phyloP scores from a whole-genome alignment of 2,329 filamentous ascomycete genomes.

The Aaosphaeria pasadenensis region DNA sequence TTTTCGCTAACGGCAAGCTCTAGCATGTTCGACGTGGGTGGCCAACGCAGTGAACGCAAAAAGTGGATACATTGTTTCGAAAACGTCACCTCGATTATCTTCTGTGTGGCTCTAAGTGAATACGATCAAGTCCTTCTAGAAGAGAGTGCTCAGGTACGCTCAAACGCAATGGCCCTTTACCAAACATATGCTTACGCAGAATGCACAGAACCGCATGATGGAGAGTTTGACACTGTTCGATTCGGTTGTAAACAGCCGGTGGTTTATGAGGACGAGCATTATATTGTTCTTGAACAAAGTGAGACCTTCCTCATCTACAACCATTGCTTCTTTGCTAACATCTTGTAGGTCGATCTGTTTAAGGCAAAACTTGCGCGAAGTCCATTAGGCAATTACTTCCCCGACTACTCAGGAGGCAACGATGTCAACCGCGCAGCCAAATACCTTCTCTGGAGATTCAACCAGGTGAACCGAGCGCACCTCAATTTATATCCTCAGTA shows the following conservation, averaged over 20 bases:
- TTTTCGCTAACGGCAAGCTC: constrained; percentile 27
- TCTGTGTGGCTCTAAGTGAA: constrained; percentile 96
- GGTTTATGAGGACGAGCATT: constrained; percentile 99
- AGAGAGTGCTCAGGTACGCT: constrained; percentile 87
- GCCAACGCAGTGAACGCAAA: constrained; percentile 94
- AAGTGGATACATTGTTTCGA: constrained; percentile 99
- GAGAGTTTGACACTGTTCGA: constrained; percentile 95
- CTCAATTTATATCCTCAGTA: constrained; percentile 94
- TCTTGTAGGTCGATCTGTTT: constrained; percentile 75
- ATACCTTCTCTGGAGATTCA: constrained; percentile 96
- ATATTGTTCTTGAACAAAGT: constrained; percentile 95
- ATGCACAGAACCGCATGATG: constrained; percentile 92
- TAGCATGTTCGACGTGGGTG: constrained; percentile 99
- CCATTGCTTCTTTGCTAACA: no score
- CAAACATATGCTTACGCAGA: neutral
- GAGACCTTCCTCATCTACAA: neutral
- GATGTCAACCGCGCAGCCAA: constrained; percentile 98
- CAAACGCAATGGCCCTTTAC: neutral
- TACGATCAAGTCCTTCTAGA: constrained; percentile 97
- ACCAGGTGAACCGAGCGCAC: constrained; percentile 95
- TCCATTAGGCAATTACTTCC: constrained; percentile 91
- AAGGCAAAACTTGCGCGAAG: constrained; percentile 89
- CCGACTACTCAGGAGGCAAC: constrained; percentile 94
- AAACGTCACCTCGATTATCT: constrained; percentile 99
- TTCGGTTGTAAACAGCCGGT: constrained; percentile 96